Conservation (phyloP, 2,329 filamentous ascomycete species). For the Pseudocercospora ulei region DNA sequence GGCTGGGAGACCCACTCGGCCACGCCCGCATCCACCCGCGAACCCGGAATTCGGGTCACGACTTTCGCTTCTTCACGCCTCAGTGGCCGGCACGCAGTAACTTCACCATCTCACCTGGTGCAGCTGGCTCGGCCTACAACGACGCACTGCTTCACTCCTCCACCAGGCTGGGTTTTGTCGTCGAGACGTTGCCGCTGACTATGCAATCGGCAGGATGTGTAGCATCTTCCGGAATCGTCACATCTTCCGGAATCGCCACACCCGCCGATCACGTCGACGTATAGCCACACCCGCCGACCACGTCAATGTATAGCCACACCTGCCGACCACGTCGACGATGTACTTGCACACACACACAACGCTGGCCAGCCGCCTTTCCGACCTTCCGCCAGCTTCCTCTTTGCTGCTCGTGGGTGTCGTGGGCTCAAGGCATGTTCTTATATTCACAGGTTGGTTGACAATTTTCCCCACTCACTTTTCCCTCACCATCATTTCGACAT, state of each 20-base stretch:
- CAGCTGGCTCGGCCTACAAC: background rate
- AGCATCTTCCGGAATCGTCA: background rate
- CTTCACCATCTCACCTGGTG: background rate
- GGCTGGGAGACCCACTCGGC: background rate
- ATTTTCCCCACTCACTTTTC: background rate
- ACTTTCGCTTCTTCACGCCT: background rate
- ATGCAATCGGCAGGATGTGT: constrained; percentile 4
- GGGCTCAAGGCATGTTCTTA: background rate
- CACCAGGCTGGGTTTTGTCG: no score
- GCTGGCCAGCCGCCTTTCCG: constrained; percentile 6
- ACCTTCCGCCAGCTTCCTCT: constrained; percentile 6
- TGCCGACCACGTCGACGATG: background rate
- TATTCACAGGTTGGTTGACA: constrained; percentile 6
- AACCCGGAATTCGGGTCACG: background rate
- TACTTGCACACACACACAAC: background rate
- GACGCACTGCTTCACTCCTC: background rate
- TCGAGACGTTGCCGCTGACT: background rate
- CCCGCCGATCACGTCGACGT: no score
- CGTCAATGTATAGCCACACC: no score
- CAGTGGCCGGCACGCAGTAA: background rate
- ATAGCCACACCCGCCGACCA: no score
- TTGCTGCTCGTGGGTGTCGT: constrained; percentile 17
- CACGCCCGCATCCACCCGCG: background rate
- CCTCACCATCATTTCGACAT: constrained; percentile 11
- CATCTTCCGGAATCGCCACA: no score